These are phyloP conservation scores for Cymbopogon citratus DNA, from an alignment of 176 grass and related monocot species.

Conservation along the genomic window DNA sequence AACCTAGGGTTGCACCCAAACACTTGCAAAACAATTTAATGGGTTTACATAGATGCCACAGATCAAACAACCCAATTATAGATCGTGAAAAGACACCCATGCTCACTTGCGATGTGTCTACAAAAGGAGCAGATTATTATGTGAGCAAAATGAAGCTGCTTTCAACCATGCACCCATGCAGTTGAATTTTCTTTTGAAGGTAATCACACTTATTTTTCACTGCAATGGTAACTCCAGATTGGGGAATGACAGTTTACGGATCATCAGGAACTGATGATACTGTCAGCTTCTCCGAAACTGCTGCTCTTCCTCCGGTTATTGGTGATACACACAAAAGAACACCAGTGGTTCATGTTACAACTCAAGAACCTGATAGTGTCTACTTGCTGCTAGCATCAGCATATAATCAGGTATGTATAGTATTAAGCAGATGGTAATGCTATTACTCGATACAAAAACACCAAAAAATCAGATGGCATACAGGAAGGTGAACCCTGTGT, in stretches of 20 bases:
- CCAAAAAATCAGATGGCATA: background rate
- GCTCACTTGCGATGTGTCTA: background rate
- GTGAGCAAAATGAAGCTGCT: background rate
- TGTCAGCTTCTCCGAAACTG: background rate
- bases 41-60: background rate
- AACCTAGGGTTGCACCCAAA: background rate
- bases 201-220: background rate
- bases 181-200: background rate
- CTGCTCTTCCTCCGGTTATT: background rate
- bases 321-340: conserved; percentile 1
- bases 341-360: conserved; percentile 2
- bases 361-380: conserved; percentile 9
- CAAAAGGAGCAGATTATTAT: background rate
- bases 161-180: background rate
- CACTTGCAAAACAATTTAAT: background rate
- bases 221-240: background rate
- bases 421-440: background rate
- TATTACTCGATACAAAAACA: background rate
- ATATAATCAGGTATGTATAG: conserved; percentile 13
- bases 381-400: background rate
- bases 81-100: background rate
- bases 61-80: background rate
- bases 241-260: conserved; percentile 3
- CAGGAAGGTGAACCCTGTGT: conserved; percentile 36
- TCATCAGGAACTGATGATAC: conserved; percentile 27